Evolutionary conservation across 1,284 basidiomycete genomes (phyloP), one percentile per base, ranked within the genome.

Genomic region (Cerioporus squamosus): DNA sequence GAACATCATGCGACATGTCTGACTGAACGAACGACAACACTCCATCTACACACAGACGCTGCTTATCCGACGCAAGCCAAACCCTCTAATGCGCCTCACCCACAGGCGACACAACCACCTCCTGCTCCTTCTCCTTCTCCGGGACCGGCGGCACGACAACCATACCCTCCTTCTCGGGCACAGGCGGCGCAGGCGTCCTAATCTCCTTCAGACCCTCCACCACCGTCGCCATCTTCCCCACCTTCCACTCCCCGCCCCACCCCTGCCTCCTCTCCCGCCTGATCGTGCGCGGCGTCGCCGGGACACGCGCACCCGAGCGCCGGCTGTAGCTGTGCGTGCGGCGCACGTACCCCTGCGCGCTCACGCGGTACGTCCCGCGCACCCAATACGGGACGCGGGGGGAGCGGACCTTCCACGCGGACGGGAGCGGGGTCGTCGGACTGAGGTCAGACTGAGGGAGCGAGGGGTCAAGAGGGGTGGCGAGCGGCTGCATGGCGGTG

Each of bases 311-410:
- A 15, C 39, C 38, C 26, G 48, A 51, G 17, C 23, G 39, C 18
- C 56, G 54, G 18, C 44, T 40, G 48, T 48, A 45, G 43, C 55
- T 51, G 47, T 56, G 52, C 53, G 51, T 51, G 29, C 59, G 51
- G 17, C 57, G 48, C 23, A 42, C 48, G 42, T 48, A 50, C 42
- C 47, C 55, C 29, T 46, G 52, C 45, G 44, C 42, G 12, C 52
- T 18, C 48, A 56, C 44, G 57, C 55, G 53, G 50, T 63, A 61
- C 51, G 60, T 56, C 47, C 54, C 58, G 52, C 64, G 66, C 36
- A 72, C 69, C 71, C 71, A 72, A 58, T 72, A 72, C 40, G 71
- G 70, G 18, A 61, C 69, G 26, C 55, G 58, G 33, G 67, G 66
- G 22, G 67, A 57, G 15, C 62, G 58, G 6, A 44, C 45, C 36